Percentiles rank a stretch among this genome's conserved stretches.
Evolutionary conservation across 345 rosid species (phyloP).

Genomic region (Eucalyptus brandiana): DNA sequence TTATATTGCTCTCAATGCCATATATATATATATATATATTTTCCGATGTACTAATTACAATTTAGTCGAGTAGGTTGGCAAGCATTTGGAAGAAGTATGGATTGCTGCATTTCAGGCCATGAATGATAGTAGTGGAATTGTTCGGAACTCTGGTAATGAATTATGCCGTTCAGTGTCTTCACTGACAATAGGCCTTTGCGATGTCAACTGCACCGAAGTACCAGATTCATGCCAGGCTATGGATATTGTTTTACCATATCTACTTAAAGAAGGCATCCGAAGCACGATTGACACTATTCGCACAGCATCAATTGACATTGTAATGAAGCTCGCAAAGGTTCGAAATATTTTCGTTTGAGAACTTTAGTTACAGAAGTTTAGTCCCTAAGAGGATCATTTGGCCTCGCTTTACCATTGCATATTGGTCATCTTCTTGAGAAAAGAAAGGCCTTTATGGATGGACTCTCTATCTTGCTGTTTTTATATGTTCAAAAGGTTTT

Average conservation of each 20-base stretch:
- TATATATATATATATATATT: no score
- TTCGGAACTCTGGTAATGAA: constrained; percentile 75
- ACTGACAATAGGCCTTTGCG: constrained; percentile 76
- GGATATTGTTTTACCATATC: constrained; percentile 67
- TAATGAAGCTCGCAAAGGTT: constrained; percentile 93
- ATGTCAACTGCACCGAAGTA: constrained; percentile 55
- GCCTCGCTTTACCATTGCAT: not conserved
- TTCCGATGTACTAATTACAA: not conserved
- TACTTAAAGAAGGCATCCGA: constrained; percentile 85
- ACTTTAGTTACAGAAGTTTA: not conserved
- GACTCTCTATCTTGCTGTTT: not conserved
- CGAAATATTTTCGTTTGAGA: not conserved
- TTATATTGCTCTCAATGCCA: not conserved
- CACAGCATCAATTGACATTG: constrained; percentile 80
- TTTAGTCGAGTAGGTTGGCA: constrained; percentile 39
- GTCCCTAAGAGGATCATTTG: not conserved
- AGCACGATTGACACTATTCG: constrained; percentile 62
- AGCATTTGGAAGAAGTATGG: constrained; percentile 74
- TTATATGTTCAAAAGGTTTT: not conserved
- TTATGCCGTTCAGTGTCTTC: constrained; percentile 56
- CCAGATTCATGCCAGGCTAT: constrained; percentile 56
- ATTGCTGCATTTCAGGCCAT: constrained; percentile 74
- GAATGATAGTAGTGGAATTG: constrained; percentile 91
- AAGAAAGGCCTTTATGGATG: not conserved
- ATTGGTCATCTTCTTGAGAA: not conserved